Evolutionary conservation across 371 early-diverging fungal species (phyloP), one percentile per base, ranked within the genome.

Genomic region (Rhizopus arrhizus): DNA sequence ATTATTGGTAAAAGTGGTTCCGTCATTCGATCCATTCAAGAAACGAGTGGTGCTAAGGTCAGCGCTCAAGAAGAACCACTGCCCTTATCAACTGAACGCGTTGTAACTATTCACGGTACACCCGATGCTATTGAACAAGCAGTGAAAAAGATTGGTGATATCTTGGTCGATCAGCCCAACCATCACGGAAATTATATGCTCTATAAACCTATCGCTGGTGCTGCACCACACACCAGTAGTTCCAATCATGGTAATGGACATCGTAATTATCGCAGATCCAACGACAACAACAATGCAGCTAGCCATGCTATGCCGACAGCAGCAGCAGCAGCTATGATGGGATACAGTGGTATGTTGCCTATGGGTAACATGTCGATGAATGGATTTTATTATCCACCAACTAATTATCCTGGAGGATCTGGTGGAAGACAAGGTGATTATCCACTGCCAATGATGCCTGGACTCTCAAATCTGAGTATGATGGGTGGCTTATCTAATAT

Each of bases 1-100:
- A 78, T 97, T 58, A 97, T 97, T 61, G 97, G 97, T 58, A 93
- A 93, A 68, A 85, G 86, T 12, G 97, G 97, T 11, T 64, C 70
- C 13, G 88, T 91, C 55, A 96, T 97, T 70, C 90, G 89, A 59
- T 91, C 93, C 59, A 91, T 97, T 56, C 90, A 96, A 61, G 88
- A 91, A 48, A 74, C 80, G 28, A 90, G 92, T n/a, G 91, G 94
- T 9, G 89, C 93, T 55, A 87, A 90, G 60, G 82, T 95, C 53
- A 87, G 85, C 46, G 92, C 94, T 4, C 89, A 91, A 10, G 89
- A 91, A 70, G 89, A 89, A 48, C 82, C 88, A 9, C 68, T 91
- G 57, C 89, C 90, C 16, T 78, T 85, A 60, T 85, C 85, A 15
- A 90, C 85, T 32, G 95, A 95, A 63, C 89, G 96, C 28, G 85